Evolutionary conservation across 129 eudicot species (phyloP), one percentile per base, ranked within the genome.

Genomic region (Chrysanthemum lavandulifolium): DNA sequence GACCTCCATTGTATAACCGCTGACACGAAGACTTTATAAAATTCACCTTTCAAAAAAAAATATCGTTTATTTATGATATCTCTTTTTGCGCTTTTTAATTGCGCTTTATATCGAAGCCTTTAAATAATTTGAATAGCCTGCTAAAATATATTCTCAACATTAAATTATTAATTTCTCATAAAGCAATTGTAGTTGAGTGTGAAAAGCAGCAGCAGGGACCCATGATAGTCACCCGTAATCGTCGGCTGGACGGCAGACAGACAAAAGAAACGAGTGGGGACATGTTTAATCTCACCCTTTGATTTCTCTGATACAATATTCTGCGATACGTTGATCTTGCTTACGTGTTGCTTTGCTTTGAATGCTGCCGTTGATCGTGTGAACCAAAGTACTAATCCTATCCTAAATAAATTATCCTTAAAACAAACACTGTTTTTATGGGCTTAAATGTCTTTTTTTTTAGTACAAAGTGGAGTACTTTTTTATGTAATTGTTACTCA

Each of bases 221-320:
- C 56, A 71, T 13, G n/a, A 31, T 11, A 36, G 66, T 57, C 66
- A 70, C 75, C 75, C 75, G 66, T 57, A 71, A 71, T 71, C 55
- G 66, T 71, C 55, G 55, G 40, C 75, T 71, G 65, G 75, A 71
- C 66, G 66, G 75, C 65, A 57, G 52, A 54, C 65, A 54, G 27
- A 31, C 27, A 55, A 33, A 11, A 57, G 5, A 1, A 45, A 61
- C 11, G 7, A 18, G 56, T 40, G 66, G 75, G 75, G 2, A 4
- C 36, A 1, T 0, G 55, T 40, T 51, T 10, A 14, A 71, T 57
- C 21, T 57, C 6, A 25, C 13, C 75, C 75, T 12, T 71, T 40
- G 13, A 16, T 70, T 43, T 11, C 0, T 6, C 53, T 33, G 52
- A 40, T 10, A 55, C 0, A 53, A 11, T 70, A 53, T 11, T 70